Base-by-base conservation (phyloP, 2,329 filamentous ascomycete genomes). In the Graphilbum ipis-grandicollis region DNA sequence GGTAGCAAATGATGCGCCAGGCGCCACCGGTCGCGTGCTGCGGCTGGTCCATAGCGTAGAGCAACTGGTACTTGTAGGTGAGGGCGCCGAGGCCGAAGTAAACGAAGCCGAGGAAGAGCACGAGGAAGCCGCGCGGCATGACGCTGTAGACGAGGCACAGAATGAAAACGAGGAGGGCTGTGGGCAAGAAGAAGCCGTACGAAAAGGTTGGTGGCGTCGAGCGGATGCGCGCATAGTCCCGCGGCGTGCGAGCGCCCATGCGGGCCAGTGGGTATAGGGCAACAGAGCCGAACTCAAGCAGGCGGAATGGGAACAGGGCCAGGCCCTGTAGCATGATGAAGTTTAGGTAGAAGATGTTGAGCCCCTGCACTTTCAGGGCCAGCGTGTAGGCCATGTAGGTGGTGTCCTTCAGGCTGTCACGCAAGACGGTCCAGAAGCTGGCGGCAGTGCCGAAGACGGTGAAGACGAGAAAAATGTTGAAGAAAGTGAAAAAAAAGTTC, bases 401-500 rank as follows among this genome's bases (percentile, higher is more conserved):
- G 0, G 86, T 82, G 52, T 93, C 84, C 46, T 72, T 75, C 38
- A 93, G 65, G 9, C 78, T 72, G 34, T 88, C 71, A 37, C 73
- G 73, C 33, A 96, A 65, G 36, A 79, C 69, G 14, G 39, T 44
- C 56, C 75, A 75, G 50, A 93, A 81, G 37, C 77, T 73, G 29
- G 79, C 74, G 57, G 81, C 83, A 5, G 85, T 84, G 37, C 80
- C 81, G 33, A 93, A 81, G 19, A 90, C 69, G 1, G 88, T 92
- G 54, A 96, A 94, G 32, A 96, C 73, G 35, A 96, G 71, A 58
- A 98, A 98, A 39, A 96, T 83, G 58, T 98, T 98, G 71, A 98
- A 96, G 57, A 98, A 98, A 9, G 81, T 86, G 54, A 98, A 98
- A 66, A 96, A 93, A 60, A 96, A 98, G 56, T 96, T 98, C 61